Conservation (phyloP, 108 stramenopile species). For the Mediolabrus comicus region DNA sequence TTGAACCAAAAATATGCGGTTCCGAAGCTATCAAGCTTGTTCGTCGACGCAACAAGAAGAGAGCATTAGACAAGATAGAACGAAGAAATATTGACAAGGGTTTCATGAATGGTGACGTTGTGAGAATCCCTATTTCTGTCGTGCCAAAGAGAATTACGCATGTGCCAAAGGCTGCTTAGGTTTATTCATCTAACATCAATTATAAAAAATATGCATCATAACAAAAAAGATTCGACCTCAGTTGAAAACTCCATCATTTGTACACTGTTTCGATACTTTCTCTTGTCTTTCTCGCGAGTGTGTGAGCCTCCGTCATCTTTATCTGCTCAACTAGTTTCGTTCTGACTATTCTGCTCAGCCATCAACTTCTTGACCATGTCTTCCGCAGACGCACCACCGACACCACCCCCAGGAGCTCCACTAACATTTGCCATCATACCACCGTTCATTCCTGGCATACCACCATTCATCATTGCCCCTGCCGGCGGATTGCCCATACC, state of each 20-base stretch:
- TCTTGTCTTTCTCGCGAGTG: not conserved
- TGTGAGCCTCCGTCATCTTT: no score
- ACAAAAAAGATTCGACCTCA: not conserved
- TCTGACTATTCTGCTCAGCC: not conserved
- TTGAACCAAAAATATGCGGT: not conserved
- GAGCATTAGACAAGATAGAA: not conserved
- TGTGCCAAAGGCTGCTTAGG: not conserved
- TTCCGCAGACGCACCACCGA: not conserved
- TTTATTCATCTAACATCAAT: not conserved
- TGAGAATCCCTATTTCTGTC: not conserved
- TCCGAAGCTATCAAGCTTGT: not conserved
- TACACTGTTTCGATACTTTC: not conserved
- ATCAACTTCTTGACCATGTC: constrained; percentile 1
- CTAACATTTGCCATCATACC: not conserved
- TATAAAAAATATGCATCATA: not conserved
- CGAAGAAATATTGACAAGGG: not conserved
- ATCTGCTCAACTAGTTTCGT: not conserved
- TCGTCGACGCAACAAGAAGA: not conserved
- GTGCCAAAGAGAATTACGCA: not conserved
- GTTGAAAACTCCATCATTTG: not conserved
- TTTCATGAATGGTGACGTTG: no score
- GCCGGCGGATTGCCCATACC: no score
- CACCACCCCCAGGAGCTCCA: not conserved
- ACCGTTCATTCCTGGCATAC: not conserved
- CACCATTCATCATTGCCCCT: not conserved